Evolutionary conservation across 2,329 filamentous ascomycete genomes (phyloP), one percentile per base, ranked within the genome.

Genomic region (Fusarium nygamai): DNA sequence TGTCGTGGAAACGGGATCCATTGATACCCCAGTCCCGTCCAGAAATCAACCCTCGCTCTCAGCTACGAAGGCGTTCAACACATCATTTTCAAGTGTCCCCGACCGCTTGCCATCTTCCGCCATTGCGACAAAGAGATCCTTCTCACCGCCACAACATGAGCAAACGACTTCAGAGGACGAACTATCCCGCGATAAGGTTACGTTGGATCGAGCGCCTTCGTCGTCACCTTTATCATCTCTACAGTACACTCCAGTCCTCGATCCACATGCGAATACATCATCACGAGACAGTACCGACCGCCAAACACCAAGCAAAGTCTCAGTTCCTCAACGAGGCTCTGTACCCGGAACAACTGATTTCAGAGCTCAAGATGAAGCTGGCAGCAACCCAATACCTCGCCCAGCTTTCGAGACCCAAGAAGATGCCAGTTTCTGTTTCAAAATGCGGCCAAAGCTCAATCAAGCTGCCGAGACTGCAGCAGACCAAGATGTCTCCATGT

Each of bases 401-500:
- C 54, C 59, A 17, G 58, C 63, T 44, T 71, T 78, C 16, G 69
- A 78, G 58, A 82, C 77, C 16, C 81, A 84, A 48, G 74, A 78
- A 67, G 81, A 83, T 46, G 72, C 77, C 19, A 83, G 80, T 62
- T 83, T 83, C 57, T 71, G 74, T 24, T 83, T 81, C 67, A 81
- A 77, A 29, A 76, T 77, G 47, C 75, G 67, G 11, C 44, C 65
- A 34, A 76, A 33, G 51, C 13, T n/a, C 24, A 34, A 56, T 13
- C 46, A 63, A 24, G 44, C 50, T 4, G 10, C 38, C 3, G 33
- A 53, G 22, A 22, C 38, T 17, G 29, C 17, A 27, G n/a, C 57
- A 4, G 51, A 44, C 27, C 34, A 59, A 34, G 60, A 65, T 16
- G n/a, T 24, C 10, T 38, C 20, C 14, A 57, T 56, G 46, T 22